A percentile compares a stretch with the other conserved stretches of the same genome.
Evolutionary conservation across 2,329 filamentous ascomycete species (phyloP).

Genomic region (Mycosphaerella arachidis): DNA sequence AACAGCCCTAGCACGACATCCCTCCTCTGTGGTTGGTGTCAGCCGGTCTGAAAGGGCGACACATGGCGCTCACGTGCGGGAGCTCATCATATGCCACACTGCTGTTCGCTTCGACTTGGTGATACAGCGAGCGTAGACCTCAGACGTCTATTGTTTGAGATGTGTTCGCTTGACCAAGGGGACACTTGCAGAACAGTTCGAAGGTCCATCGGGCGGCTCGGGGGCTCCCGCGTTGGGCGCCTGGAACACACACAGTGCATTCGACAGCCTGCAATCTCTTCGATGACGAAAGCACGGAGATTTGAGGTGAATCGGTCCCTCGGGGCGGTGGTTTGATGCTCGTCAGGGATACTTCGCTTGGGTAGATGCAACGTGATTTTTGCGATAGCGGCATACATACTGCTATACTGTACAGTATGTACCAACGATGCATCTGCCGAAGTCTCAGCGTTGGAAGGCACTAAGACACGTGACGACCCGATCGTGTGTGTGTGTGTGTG

Average conservation of each 20-base stretch:
- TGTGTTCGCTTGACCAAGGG: conserved; percentile 15
- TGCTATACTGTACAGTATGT: too few relatives aligned
- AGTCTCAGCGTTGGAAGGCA: not conserved
- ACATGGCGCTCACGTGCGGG: conserved; percentile 19
- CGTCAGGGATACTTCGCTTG: conserved; percentile 19
- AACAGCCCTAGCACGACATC: not conserved
- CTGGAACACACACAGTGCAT: conserved; percentile 1
- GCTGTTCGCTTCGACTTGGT: conserved; percentile 11
- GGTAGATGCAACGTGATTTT: conserved; percentile 11
- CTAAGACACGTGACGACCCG: not conserved
- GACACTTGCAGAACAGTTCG: conserved; percentile 1
- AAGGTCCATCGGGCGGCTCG: not conserved
- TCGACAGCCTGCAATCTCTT: conserved; percentile 16
- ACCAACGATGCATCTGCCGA: not conserved
- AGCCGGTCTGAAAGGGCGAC: conserved; percentile 6
- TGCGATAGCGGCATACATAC: not conserved
- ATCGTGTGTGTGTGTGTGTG: too few relatives aligned
- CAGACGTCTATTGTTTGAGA: conserved; percentile 23
- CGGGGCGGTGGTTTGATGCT: conserved; percentile 18
- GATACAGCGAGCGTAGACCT: conserved; percentile 15
- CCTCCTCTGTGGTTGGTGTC: not conserved
- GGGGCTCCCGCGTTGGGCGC: not conserved
- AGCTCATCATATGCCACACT: conserved; percentile 6
- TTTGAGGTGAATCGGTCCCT: conserved; percentile 17
- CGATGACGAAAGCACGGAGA: conserved; percentile 18